These are phyloP conservation scores for Fusarium poae DNA, from an alignment of 2,329 filamentous ascomycete genomes.

Conservation along the genomic window DNA sequence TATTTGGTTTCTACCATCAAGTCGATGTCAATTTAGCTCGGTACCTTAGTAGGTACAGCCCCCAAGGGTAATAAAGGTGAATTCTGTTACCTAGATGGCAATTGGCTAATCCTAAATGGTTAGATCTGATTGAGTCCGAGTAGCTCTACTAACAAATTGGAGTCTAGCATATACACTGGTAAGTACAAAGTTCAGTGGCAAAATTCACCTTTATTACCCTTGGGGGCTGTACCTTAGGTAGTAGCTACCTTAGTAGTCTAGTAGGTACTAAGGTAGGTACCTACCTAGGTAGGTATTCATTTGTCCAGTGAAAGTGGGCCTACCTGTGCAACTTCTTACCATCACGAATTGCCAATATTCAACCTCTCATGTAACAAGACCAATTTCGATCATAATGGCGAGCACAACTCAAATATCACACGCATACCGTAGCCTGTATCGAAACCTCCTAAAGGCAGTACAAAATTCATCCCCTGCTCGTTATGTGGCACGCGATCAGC, in stretches of 20 bases:
- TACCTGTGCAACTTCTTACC: conserved; percentile 12
- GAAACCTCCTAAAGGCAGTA: conserved; percentile 75
- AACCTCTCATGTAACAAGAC: neutral
- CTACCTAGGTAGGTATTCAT: neutral
- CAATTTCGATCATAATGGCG: conserved; percentile 36
- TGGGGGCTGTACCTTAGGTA: no score
- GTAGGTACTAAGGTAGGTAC: no score
- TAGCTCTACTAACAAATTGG: no score
- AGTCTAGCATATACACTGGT: no score
- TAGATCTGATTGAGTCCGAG: no score
- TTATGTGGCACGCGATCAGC: conserved; percentile 69
- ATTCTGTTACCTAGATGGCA: no score
- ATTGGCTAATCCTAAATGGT: no score
- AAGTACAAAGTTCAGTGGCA: no score
- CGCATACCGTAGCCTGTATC: conserved; percentile 79
- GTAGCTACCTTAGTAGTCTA: no score
- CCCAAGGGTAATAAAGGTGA: no score
- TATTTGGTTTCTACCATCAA: neutral
- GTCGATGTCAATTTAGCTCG: neutral
- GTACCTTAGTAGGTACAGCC: no score
- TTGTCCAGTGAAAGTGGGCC: conserved; percentile 28
- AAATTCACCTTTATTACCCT: no score
- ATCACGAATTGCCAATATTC: conserved; percentile 1
- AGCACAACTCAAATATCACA: conserved; percentile 63
- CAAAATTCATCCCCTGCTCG: conserved; percentile 78